Conservation (phyloP, 768 basidiomycete genomes). For the Rhodosporidiobolus sp. region DNA sequence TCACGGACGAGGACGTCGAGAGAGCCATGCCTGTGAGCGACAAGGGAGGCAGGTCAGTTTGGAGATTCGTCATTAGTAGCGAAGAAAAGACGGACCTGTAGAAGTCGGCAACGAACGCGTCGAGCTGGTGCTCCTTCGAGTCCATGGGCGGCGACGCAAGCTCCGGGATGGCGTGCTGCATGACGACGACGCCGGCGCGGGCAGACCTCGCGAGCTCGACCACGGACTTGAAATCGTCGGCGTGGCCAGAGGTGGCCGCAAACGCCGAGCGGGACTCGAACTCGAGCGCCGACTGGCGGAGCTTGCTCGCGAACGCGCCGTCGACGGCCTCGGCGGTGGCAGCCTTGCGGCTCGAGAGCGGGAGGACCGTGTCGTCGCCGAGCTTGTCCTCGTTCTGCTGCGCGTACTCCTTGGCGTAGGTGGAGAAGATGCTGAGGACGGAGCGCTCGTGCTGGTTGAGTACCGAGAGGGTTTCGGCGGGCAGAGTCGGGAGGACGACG, state of each 20-base stretch:
- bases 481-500: conserved; percentile 59
- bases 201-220: conserved; percentile 58
- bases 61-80: too few species aligned
- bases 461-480: conserved; percentile 51
- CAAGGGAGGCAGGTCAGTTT: too few species aligned
- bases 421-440: conserved; percentile 58
- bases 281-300: conserved; percentile 51
- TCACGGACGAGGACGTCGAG: conserved; percentile 36
- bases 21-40: conserved; percentile 56
- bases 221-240: conserved; percentile 57
- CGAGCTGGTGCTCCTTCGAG: conserved; percentile 50
- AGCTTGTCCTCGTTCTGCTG: conserved; percentile 50
- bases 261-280: conserved; percentile 60
- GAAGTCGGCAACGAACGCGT: conserved; percentile 69
- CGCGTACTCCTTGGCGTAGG: conserved; percentile 59
- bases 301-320: conserved; percentile 49
- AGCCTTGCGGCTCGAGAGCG: conserved; percentile 53
- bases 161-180: conserved; percentile 61
- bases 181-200: conserved; percentile 58
- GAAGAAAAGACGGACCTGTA: conserved; percentile 47
- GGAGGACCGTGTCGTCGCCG: conserved; percentile 55
- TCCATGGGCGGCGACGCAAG: conserved; percentile 30
- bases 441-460: conserved; percentile 56
- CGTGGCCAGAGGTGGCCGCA: conserved; percentile 66
- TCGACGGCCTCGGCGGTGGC: conserved; percentile 35